Evolutionary conservation across 2,329 filamentous ascomycete genomes (phyloP).

Genomic region (Penicillium sp.): DNA sequence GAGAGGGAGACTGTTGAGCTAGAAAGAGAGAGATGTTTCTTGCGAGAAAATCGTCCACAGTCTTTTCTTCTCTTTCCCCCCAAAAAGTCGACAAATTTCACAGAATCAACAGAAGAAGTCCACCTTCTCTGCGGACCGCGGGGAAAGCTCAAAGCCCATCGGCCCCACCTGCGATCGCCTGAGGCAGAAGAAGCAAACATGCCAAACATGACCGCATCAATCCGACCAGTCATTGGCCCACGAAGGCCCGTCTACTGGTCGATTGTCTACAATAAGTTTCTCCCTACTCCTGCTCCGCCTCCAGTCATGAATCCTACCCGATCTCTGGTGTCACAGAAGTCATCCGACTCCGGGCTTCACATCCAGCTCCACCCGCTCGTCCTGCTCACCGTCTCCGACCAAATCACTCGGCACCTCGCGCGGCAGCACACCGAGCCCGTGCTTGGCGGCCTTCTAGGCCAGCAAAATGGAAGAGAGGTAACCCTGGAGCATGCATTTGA

Average conservation of each 20-base stretch:
- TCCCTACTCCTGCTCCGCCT: slow-evolving; percentile 1
- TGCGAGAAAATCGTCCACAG: too few species aligned
- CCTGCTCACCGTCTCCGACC: slow-evolving; percentile 93
- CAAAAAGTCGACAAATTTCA: too few species aligned
- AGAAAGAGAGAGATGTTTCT: too few species aligned
- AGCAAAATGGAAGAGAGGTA: slow-evolving; percentile 86
- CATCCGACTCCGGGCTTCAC: slow-evolving; percentile 73
- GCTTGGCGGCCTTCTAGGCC: slow-evolving; percentile 83
- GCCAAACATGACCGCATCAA: slow-evolving; percentile 30
- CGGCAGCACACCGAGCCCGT: slow-evolving; percentile 74
- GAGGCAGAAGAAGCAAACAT: slow-evolving; percentile 27
- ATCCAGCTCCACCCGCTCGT: slow-evolving; percentile 90
- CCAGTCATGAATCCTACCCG: slow-evolving; percentile 55
- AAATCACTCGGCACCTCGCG: slow-evolving; percentile 86
- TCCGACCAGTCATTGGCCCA: neutral
- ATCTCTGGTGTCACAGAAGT: slow-evolving; percentile 66
- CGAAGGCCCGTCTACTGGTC: slow-evolving; percentile 6
- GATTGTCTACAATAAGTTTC: slow-evolving; percentile 5
- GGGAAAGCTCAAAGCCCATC: slow-evolving; percentile 21
- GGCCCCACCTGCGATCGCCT: neutral
- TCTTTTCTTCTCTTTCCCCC: too few species aligned
- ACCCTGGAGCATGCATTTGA: slow-evolving; percentile 94
- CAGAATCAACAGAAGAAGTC: too few species aligned
- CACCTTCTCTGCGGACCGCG: slow-evolving; percentile 13
- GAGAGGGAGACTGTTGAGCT: too few species aligned